Conservation (phyloP, 2,329 filamentous ascomycete genomes). For the Dothistroma pini region DNA sequence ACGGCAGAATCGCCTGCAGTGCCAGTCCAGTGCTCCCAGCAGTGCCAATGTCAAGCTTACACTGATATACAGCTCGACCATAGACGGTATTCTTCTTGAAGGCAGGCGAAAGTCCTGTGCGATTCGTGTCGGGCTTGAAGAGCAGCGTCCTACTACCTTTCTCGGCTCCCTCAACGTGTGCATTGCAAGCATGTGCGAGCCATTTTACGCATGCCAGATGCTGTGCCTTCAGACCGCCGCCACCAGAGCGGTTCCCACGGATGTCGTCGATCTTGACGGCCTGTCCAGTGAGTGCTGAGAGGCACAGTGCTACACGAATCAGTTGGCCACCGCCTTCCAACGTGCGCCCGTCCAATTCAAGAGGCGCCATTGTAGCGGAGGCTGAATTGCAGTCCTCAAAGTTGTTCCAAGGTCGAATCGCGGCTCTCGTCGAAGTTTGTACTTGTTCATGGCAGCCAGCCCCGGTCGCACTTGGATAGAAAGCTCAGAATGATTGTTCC, state of each 20-base stretch:
- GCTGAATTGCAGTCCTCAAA: neutral
- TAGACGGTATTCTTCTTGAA: constrained; percentile 18
- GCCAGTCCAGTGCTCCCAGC: constrained; percentile 55
- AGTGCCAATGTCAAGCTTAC: constrained; percentile 43
- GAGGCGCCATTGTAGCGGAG: neutral
- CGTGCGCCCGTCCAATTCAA: constrained; percentile 47
- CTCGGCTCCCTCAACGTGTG: constrained; percentile 40
- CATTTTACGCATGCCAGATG: constrained; percentile 55
- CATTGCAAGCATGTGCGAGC: constrained; percentile 49
- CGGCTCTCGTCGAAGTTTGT: too few species aligned
- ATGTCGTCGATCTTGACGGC: constrained; percentile 53
- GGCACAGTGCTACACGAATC: constrained; percentile 53
- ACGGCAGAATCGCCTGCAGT: constrained; percentile 58
- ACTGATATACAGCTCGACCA: constrained; percentile 30
- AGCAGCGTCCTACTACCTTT: constrained; percentile 42
- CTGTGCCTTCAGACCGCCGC: constrained; percentile 55
- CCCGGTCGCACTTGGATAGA: too few species aligned
- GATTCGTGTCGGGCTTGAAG: constrained; percentile 35
- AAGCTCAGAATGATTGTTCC: too few species aligned
- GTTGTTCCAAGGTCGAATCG: too few species aligned
- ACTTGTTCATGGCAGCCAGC: too few species aligned
- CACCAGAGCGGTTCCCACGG: constrained; percentile 50
- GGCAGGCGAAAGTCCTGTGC: constrained; percentile 16
- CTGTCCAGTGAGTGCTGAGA: constrained; percentile 51
- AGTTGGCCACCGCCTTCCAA: constrained; percentile 62